Percentiles rank a stretch among this genome's conserved stretches.
phyloP scores from a whole-genome alignment of 352 stramenopile species.

The Phytophthora pluvialis region DNA sequence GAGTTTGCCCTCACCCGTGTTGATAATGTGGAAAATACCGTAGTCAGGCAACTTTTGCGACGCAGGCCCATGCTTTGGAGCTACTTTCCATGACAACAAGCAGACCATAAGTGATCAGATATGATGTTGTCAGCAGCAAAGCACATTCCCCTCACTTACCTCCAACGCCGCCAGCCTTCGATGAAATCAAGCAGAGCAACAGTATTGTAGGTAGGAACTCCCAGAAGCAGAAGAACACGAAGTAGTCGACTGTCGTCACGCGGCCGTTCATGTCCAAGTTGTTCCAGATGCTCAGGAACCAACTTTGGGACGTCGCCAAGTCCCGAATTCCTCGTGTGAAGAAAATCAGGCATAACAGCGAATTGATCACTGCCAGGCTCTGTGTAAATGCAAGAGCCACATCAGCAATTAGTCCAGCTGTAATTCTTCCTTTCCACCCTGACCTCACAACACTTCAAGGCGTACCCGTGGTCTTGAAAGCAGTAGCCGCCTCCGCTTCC shows the following conservation, averaged over 20 bases:
- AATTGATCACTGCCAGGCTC: slow-evolving; percentile 84
- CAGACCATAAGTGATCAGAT: slow-evolving; percentile 7
- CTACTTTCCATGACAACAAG: slow-evolving; percentile 35
- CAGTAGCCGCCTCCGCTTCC: slow-evolving; percentile 73
- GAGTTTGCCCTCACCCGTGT: slow-evolving; percentile 56
- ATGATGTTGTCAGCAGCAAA: neutral
- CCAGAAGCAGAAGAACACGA: slow-evolving; percentile 90
- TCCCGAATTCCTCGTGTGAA: slow-evolving; percentile 79
- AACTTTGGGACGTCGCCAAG: slow-evolving; percentile 84
- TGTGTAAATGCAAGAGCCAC: slow-evolving; percentile 26
- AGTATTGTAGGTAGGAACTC: slow-evolving; percentile 86
- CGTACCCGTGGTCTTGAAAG: slow-evolving; percentile 78
- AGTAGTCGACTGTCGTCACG: slow-evolving; percentile 80
- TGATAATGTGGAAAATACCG: slow-evolving; percentile 90
- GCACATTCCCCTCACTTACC: slow-evolving; percentile 36
- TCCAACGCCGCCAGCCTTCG: slow-evolving; percentile 80
- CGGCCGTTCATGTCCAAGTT: slow-evolving; percentile 86
- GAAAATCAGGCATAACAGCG: slow-evolving; percentile 83
- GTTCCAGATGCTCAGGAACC: slow-evolving; percentile 88
- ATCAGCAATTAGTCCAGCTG: slow-evolving; percentile 2
- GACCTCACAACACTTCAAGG: neutral
- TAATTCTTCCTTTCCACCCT: neutral
- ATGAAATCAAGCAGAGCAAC: slow-evolving; percentile 82
- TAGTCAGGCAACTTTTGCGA: slow-evolving; percentile 81
- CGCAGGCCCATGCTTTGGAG: slow-evolving; percentile 64